Conservation (phyloP, 2,329 filamentous ascomycete genomes). For the Penicillium sp. region DNA sequence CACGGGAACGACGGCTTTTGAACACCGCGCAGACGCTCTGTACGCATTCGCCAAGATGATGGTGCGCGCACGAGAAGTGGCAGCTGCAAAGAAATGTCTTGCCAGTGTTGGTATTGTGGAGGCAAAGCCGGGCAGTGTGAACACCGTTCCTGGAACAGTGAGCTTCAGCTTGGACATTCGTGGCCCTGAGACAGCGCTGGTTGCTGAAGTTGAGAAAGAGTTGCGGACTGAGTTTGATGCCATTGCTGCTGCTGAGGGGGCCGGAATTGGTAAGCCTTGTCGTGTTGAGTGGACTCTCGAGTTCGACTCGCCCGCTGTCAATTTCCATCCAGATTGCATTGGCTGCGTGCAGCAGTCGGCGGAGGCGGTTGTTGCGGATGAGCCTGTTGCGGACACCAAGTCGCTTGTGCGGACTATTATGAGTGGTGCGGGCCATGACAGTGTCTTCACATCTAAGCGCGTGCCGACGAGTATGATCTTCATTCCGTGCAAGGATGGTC, state of each 20-base stretch:
- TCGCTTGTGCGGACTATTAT: slow-evolving; percentile 53
- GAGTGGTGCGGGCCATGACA: slow-evolving; percentile 64
- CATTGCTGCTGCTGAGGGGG: slow-evolving; percentile 57
- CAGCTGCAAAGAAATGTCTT: slow-evolving; percentile 57
- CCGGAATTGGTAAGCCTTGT: slow-evolving; percentile 52
- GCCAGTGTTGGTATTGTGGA: slow-evolving; percentile 68
- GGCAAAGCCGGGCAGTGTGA: slow-evolving; percentile 64
- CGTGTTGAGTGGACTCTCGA: slow-evolving; percentile 59
- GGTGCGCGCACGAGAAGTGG: slow-evolving; percentile 60
- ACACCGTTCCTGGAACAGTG: slow-evolving; percentile 68
- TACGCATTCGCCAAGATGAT: slow-evolving; percentile 67
- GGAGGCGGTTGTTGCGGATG: slow-evolving; percentile 53
- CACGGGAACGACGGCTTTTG: slow-evolving; percentile 69
- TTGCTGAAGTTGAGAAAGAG: slow-evolving; percentile 56
- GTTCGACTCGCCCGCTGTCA: slow-evolving; percentile 57
- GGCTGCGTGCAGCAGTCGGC: slow-evolving; percentile 60
- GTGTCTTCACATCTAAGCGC: slow-evolving; percentile 57
- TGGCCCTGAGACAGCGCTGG: slow-evolving; percentile 53
- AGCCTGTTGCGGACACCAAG: slow-evolving; percentile 37
- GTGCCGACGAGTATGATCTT: slow-evolving; percentile 66
- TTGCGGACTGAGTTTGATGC: slow-evolving; percentile 56
- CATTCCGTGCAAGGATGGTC: slow-evolving; percentile 59
- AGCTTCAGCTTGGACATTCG: slow-evolving; percentile 67
- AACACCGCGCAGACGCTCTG: slow-evolving; percentile 63
- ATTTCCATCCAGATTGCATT: slow-evolving; percentile 66